These are phyloP conservation scores for Vitis labrusca DNA, from an alignment of 164 flowering plant genomes.

Conservation along the genomic window DNA sequence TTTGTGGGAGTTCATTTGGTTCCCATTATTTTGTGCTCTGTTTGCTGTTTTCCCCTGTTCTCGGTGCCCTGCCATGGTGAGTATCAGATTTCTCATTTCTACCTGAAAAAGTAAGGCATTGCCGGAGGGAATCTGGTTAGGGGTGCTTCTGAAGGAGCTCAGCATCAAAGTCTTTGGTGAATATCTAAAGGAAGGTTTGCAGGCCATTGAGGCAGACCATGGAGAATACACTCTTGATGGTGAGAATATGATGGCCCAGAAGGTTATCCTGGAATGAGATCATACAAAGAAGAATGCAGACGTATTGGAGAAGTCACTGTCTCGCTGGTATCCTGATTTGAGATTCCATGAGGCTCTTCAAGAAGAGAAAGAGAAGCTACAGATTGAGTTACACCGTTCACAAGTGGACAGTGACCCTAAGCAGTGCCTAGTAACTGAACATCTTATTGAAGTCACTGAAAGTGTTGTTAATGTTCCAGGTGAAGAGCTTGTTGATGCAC, in stretches of 20 bases:
- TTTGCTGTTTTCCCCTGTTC: no score
- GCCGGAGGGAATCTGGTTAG: no score
- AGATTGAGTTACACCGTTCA: slow-evolving; percentile 36
- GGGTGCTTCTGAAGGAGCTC: no score
- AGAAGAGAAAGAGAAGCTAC: slow-evolving; percentile 47
- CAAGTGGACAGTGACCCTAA: slow-evolving; percentile 22
- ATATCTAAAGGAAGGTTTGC: slow-evolving; percentile 32
- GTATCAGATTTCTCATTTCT: no score
- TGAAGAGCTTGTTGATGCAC: slow-evolving; percentile 17
- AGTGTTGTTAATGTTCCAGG: slow-evolving; percentile 29
- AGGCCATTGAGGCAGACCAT: slow-evolving; percentile 40
- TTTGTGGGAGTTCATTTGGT: no score
- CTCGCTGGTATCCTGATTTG: slow-evolving; percentile 40
- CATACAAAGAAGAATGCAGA: slow-evolving; percentile 30
- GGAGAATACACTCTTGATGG: slow-evolving; percentile 42
- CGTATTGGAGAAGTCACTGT: slow-evolving; percentile 41
- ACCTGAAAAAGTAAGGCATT: no score
- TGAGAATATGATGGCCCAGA: slow-evolving; percentile 34
- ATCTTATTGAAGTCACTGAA: slow-evolving; percentile 41
- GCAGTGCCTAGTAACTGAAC: slow-evolving; percentile 41
- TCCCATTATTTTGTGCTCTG: no score
- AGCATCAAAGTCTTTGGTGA: no score
- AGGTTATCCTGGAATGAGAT: slow-evolving; percentile 35
- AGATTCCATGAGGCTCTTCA: slow-evolving; percentile 43
- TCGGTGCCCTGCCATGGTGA: no score